Percentiles rank a stretch among this genome's conserved stretches.
Evolutionary conservation across 352 stramenopile species (phyloP).

Genomic region (Elongisporangium prolatum): DNA sequence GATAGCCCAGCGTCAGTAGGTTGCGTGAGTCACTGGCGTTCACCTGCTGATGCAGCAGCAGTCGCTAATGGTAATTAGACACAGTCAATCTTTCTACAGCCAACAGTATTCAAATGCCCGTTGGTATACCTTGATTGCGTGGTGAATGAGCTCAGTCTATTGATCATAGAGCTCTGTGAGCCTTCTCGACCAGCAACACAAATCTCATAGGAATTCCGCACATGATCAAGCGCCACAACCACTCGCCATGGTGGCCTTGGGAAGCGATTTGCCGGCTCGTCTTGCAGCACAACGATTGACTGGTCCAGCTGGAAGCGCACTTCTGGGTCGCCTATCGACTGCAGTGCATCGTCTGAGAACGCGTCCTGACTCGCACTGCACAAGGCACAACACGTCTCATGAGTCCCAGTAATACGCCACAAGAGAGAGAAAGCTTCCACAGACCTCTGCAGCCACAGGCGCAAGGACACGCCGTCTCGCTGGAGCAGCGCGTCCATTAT

Average conservation of each 20-base stretch:
- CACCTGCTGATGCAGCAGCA: slow-evolving; percentile 33
- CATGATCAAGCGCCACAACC: slow-evolving; percentile 25
- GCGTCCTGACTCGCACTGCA: slow-evolving; percentile 3
- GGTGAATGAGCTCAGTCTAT: slow-evolving; percentile 40
- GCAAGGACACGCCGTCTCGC: slow-evolving; percentile 20
- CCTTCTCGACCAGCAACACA: slow-evolving; percentile 1
- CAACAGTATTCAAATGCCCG: too few species aligned
- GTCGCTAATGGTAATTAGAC: slow-evolving; percentile 9
- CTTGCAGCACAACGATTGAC: slow-evolving; percentile 25
- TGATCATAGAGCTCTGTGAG: neutral
- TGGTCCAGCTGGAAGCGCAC: slow-evolving; percentile 27
- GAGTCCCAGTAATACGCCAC: neutral
- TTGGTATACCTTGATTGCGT: slow-evolving; percentile 38
- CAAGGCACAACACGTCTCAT: slow-evolving; percentile 14
- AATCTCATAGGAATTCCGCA: slow-evolving; percentile 9
- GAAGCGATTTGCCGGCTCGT: slow-evolving; percentile 9
- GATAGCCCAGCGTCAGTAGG: slow-evolving; percentile 66
- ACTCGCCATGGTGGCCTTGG: slow-evolving; percentile 28
- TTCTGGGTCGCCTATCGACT: slow-evolving; percentile 9
- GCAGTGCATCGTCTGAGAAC: slow-evolving; percentile 9
- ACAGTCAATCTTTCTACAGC: neutral
- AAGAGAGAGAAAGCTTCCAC: neutral
- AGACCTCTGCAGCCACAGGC: slow-evolving; percentile 35
- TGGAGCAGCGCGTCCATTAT: slow-evolving; percentile 30
- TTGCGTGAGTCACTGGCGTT: slow-evolving; percentile 44